phyloP scores from a whole-genome alignment of 1,139 yeast species.

The Lodderomyces theae region DNA sequence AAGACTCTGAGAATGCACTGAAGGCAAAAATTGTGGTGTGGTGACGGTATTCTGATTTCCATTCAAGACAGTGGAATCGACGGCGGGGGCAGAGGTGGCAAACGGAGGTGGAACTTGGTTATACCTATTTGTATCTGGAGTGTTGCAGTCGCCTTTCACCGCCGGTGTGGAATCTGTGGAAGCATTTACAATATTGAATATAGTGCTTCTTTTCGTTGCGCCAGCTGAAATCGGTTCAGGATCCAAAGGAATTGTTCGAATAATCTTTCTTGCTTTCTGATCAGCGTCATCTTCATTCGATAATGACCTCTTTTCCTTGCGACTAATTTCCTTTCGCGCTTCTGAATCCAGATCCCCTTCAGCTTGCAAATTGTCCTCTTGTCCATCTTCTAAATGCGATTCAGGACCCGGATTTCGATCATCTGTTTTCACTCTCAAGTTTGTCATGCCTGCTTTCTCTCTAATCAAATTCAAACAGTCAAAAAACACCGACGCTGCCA shows the following conservation, averaged over 20 bases:
- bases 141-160: constrained; percentile 15
- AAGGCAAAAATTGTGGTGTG: constrained; percentile 4
- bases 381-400: constrained; percentile 22
- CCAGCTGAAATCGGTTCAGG: constrained; percentile 65
- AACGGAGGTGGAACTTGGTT: constrained; percentile 1
- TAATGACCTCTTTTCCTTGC: constrained; percentile 34
- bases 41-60: constrained; percentile 4
- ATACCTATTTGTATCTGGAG: constrained; percentile 10
- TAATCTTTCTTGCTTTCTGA: constrained; percentile 67
- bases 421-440: constrained; percentile 42
- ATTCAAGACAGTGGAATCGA: not conserved
- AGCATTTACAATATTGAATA: constrained; percentile 39
- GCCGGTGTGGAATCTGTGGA: constrained; percentile 31
- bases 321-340: constrained; percentile 32
- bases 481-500: constrained; percentile 90
- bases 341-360: constrained; percentile 32
- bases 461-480: constrained; percentile 83
- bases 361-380: constrained; percentile 17
- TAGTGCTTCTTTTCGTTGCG: constrained; percentile 34
- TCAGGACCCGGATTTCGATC: constrained; percentile 24
- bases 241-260: constrained; percentile 74
- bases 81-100: not conserved
- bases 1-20: not conserved
- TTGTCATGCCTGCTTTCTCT: constrained; percentile 83
- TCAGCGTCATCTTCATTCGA: constrained; percentile 58